phyloP scores from a whole-genome alignment of 441 rosid genomes.

The Lagerstroemia fauriei region DNA sequence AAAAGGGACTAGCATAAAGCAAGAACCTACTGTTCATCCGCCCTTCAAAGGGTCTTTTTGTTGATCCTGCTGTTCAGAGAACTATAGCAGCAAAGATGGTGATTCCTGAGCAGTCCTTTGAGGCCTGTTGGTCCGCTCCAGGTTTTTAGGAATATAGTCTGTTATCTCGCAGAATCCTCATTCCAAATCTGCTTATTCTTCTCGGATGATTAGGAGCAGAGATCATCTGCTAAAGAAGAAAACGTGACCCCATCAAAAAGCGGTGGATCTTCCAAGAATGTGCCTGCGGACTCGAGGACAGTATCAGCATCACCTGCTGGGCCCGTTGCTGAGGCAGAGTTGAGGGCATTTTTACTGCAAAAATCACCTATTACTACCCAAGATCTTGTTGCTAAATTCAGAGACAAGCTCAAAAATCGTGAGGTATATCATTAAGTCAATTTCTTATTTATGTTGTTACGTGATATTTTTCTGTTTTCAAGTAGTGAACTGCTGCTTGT shows the following conservation, averaged over 20 bases:
- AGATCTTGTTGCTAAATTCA: slow-evolving; percentile 85
- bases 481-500: background rate
- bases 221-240: slow-evolving; percentile 27
- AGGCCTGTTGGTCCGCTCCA: background rate
- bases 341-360: slow-evolving; percentile 73
- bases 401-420: slow-evolving; percentile 59
- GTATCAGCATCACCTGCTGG: slow-evolving; percentile 48
- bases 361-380: slow-evolving; percentile 78
- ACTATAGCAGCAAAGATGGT: background rate
- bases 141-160: background rate
- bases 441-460: background rate
- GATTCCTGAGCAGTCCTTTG: background rate
- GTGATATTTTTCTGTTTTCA: background rate
- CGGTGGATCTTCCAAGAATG: slow-evolving; percentile 35
- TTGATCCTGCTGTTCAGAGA: background rate
- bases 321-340: slow-evolving; percentile 86
- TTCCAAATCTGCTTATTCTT: slow-evolving; percentile 16
- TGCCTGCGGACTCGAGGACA: slow-evolving; percentile 50
- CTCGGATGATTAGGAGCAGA: slow-evolving; percentile 56
- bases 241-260: slow-evolving; percentile 3
- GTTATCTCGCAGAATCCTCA: background rate
- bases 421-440: slow-evolving; percentile 50
- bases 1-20: background rate
- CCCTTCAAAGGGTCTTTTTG: background rate
- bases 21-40: background rate